These are phyloP conservation scores for Mytilinidion resinicola DNA, from an alignment of 495 filamentous ascomycete genomes.

Conservation along the genomic window DNA sequence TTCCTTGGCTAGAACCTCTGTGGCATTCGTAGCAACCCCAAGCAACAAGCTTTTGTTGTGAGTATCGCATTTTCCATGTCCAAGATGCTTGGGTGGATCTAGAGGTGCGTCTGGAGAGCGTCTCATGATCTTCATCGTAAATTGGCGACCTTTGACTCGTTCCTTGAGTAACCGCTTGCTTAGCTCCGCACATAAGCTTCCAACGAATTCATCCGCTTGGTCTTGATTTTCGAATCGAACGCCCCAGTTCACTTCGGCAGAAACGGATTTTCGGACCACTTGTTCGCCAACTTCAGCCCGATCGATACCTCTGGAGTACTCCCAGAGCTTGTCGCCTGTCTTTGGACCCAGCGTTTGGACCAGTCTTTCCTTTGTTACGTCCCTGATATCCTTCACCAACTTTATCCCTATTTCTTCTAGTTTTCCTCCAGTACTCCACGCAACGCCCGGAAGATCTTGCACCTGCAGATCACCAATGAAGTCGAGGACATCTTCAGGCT, in stretches of 20 bases:
- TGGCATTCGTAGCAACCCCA: conserved; percentile 71
- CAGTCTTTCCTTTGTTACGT: conserved; percentile 67
- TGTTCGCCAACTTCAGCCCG: conserved; percentile 78
- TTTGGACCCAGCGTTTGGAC: conserved; percentile 73
- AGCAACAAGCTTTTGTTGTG: conserved; percentile 81
- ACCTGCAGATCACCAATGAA: conserved; percentile 72
- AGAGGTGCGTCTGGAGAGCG: conserved; percentile 79
- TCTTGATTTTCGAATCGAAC: conserved; percentile 85
- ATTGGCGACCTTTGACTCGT: conserved; percentile 73
- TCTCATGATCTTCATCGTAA: conserved; percentile 91
- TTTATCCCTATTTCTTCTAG: conserved; percentile 82
- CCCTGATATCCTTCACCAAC: conserved; percentile 72
- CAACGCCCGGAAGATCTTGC: conserved; percentile 79
- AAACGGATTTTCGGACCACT: conserved; percentile 76
- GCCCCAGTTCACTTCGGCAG: conserved; percentile 96
- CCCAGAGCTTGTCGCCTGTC: conserved; percentile 85
- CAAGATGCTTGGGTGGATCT: conserved; percentile 89
- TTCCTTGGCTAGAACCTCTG: conserved; percentile 66
- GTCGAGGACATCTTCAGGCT: conserved; percentile 67
- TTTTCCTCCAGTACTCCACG: conserved; percentile 74
- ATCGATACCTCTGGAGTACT: conserved; percentile 88
- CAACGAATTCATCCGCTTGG: conserved; percentile 85
- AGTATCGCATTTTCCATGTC: conserved; percentile 89
- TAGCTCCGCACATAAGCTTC: conserved; percentile 74
- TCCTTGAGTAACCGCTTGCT: conserved; percentile 73